Evolutionary conservation across 2,329 filamentous ascomycete genomes (phyloP), one percentile per base, ranked within the genome.

Genomic region (Beauveria medogensis): DNA sequence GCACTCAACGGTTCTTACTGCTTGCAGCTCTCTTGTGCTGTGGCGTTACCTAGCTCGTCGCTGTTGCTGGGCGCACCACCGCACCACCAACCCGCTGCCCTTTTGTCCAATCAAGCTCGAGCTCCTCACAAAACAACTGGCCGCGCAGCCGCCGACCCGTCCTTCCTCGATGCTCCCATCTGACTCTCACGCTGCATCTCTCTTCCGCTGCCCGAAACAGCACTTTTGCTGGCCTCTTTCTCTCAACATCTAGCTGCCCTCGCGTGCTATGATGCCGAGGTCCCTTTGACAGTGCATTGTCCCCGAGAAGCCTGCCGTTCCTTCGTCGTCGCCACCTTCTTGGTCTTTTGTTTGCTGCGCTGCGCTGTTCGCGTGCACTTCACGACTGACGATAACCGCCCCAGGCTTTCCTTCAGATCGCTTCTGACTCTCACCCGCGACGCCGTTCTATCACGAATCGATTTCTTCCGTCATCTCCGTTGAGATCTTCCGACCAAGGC

Each of bases 301-400:
- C 6, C 37, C 56, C 16, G 10, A 59, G 37, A 24, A 51, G 47
- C n/a, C 37, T 52, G 30, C 22, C 37, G 9, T 55, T 55, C 43
- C 47, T 58, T 53, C 51, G 53, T 53, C 41, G 28, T 46, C 55
- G 57, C 40, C 57, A n/a, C 18, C 48, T 44, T 28, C 30, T 18
- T 2, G 18, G 54, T 12, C 28, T 30, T 55, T 48, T 60, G 26
- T 55, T 51, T 52, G 44, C 41, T 54, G 43, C 34, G 37, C n/a
- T 52, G 46, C 26, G 54, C 46, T 50, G 51, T 59, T 37, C 57
- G 57, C 57, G 48, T 59, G 57, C 57, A 34, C n/a, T 59, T 53
- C 41, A 59, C 57, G 48, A 47, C 48, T 24, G 48, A 59, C 56
- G 56, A 46, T 43, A 43, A 53, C n/a, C 37, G n/a, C 48, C 55